Evolutionary conservation across 257 asterid species (phyloP).

Genomic region (Lycium barbarum): DNA sequence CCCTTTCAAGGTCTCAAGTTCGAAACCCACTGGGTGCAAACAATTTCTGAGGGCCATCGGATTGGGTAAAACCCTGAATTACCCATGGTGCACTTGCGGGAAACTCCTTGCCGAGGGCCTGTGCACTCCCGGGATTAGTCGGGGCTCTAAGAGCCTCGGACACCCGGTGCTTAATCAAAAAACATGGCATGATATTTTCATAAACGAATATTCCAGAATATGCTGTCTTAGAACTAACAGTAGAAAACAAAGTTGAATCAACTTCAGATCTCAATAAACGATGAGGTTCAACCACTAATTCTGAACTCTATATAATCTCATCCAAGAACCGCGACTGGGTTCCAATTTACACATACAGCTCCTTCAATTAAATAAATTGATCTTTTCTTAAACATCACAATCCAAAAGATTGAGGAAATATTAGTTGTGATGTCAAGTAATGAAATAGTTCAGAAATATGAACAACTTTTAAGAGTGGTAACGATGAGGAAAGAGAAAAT

Average conservation of each 20-base stretch:
- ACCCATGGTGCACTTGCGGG: too few species aligned
- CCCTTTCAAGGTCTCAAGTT: too few species aligned
- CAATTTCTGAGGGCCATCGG: too few species aligned
- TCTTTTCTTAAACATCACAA: neutral
- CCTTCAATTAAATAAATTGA: neutral
- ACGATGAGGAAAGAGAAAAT: neutral
- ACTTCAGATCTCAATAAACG: neutral
- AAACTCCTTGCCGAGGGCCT: too few species aligned
- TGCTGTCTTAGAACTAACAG: neutral
- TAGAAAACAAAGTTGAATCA: neutral
- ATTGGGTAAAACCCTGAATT: too few species aligned
- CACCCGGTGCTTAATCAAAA: neutral
- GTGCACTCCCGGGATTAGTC: too few species aligned
- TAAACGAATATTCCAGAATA: neutral
- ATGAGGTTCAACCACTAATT: neutral
- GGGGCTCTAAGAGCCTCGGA: too few species aligned
- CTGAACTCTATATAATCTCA: neutral
- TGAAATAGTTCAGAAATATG: neutral
- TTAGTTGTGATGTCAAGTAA: neutral
- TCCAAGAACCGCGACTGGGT: slow-evolving; percentile 1
- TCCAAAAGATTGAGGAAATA: neutral
- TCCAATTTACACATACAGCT: neutral
- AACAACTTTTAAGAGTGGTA: neutral
- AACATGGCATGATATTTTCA: neutral
- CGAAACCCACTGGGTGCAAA: too few species aligned